These are phyloP conservation scores for Inga leiocalycina DNA, from an alignment of 306 rosid genomes.

Conservation along the genomic window DNA sequence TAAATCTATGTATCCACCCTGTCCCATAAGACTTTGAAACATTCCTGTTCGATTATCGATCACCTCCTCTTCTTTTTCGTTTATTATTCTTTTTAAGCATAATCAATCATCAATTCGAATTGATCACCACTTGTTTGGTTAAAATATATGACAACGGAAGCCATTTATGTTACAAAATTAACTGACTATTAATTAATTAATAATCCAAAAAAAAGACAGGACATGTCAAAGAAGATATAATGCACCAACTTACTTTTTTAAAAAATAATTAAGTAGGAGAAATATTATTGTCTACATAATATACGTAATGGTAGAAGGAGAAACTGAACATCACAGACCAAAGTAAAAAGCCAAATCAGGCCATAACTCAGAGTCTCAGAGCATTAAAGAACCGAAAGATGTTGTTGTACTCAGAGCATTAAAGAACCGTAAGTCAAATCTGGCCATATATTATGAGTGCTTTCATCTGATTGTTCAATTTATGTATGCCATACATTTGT, in stretches of 20 bases:
- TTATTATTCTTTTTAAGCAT: neutral
- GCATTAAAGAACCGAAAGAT: conserved; percentile 28
- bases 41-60: neutral
- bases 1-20: neutral
- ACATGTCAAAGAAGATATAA: neutral
- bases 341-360: neutral
- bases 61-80: too few species aligned
- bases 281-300: neutral
- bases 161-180: neutral
- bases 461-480: neutral
- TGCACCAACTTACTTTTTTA: neutral
- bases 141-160: neutral
- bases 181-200: neutral
- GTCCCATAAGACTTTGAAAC: neutral
- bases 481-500: neutral
- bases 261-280: neutral
- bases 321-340: neutral
- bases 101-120: neutral
- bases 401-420: conserved; percentile 21
- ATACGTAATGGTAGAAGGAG: neutral
- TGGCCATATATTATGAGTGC: neutral
- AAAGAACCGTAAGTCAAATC: conserved; percentile 28
- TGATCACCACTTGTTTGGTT: neutral
- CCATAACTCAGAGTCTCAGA: neutral
- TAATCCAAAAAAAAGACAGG: neutral